Percentiles rank a stretch among this genome's conserved stretches.
These are phyloP conservation scores for Sugiyamaella chiloensis DNA, from an alignment of 805 yeast genomes.

Conservation along the genomic window DNA sequence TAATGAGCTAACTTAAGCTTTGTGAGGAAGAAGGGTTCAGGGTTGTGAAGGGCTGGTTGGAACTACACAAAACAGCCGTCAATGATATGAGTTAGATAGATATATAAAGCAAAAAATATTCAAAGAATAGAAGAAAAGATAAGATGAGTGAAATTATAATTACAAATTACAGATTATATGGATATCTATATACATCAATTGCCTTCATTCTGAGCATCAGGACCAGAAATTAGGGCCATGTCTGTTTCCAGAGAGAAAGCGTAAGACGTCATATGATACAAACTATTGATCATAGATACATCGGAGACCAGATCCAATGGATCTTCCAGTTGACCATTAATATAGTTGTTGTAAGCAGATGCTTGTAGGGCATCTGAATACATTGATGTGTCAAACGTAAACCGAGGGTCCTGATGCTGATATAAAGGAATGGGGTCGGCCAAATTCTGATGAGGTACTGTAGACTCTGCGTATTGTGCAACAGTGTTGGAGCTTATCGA, in stretches of 20 bases:
- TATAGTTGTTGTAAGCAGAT: background rate
- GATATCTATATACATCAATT: too few relatives aligned
- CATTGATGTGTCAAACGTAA: background rate
- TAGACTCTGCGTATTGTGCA: background rate
- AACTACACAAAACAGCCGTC: too few relatives aligned
- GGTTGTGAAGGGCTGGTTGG: too few relatives aligned
- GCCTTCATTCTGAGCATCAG: too few relatives aligned
- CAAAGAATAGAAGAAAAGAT: too few relatives aligned
- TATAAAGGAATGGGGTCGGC: background rate
- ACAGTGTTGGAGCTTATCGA: constrained; percentile 1
- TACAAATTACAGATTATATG: too few relatives aligned
- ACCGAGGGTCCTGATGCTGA: background rate
- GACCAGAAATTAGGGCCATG: too few relatives aligned
- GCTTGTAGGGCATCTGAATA: background rate
- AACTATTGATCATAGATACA: constrained; percentile 13
- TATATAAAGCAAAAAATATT: too few relatives aligned
- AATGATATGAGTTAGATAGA: too few relatives aligned
- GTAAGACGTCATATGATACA: constrained; percentile 12
- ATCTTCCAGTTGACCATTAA: background rate
- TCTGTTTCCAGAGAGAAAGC: constrained; percentile 1
- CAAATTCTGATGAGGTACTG: background rate
- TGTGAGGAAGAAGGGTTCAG: too few relatives aligned
- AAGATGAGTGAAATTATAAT: too few relatives aligned
- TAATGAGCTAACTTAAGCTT: too few relatives aligned
- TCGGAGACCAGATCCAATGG: constrained; percentile 8